Conservation (phyloP, 345 rosid species). For the Theobroma cacao region DNA sequence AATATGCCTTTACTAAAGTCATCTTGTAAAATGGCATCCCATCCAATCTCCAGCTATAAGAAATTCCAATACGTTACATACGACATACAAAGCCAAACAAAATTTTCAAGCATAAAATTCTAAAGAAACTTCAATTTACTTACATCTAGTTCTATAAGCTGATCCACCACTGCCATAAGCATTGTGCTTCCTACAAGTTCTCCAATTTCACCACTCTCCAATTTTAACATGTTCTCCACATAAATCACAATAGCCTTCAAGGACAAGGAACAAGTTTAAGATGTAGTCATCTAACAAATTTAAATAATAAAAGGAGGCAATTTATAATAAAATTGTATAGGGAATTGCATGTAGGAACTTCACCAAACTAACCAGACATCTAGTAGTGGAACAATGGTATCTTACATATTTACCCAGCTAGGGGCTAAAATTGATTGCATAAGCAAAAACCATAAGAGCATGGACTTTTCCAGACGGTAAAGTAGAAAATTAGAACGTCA, state of each 20-base stretch:
- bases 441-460: not conserved
- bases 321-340: not conserved
- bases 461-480: not conserved
- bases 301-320: not conserved
- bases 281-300: not conserved
- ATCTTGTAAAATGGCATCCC: conserved; percentile 70
- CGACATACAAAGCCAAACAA: conserved; percentile 2
- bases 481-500: not conserved
- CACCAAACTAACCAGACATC: not conserved
- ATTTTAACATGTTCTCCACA: conserved; percentile 75
- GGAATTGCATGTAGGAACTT: not conserved
- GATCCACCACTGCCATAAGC: conserved; percentile 69
- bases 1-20: conserved; percentile 77
- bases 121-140: conserved; percentile 30
- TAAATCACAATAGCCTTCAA: conserved; percentile 42
- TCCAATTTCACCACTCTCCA: conserved; percentile 71
- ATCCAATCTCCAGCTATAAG: conserved; percentile 67
- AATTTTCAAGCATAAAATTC: not conserved
- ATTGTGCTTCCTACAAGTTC: conserved; percentile 65
- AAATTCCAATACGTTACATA: conserved; percentile 3
- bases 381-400: not conserved
- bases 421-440: not conserved
- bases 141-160: conserved; percentile 86
- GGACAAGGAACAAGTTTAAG: not conserved
- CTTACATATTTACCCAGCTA: not conserved